Percentiles rank a stretch among this genome's conserved stretches.
These are phyloP conservation scores for Clonostachys byssicola DNA, from an alignment of 2,329 filamentous ascomycete species.

Conservation along the genomic window DNA sequence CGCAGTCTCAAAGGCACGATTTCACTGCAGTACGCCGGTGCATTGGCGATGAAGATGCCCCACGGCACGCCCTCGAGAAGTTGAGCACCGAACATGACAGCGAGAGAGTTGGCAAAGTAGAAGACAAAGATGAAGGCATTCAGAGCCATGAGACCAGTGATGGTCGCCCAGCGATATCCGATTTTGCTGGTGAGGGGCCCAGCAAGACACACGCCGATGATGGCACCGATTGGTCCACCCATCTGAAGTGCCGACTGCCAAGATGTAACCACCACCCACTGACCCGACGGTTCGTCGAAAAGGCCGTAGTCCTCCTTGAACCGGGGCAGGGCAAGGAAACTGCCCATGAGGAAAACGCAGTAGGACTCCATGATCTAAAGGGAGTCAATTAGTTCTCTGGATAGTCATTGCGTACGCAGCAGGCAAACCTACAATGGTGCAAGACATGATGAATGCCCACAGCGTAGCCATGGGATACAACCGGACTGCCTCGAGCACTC, in stretches of 20 bases:
- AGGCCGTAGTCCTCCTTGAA: constrained; percentile 34
- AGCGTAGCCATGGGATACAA: constrained; percentile 37
- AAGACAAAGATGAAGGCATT: constrained; percentile 39
- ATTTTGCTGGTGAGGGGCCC: constrained; percentile 28
- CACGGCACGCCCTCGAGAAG: constrained; percentile 55
- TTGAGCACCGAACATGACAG: constrained; percentile 43
- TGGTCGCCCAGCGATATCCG: constrained; percentile 30
- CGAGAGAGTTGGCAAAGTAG: constrained; percentile 43
- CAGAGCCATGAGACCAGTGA: constrained; percentile 27
- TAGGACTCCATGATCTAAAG: constrained; percentile 45
- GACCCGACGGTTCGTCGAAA: neutral
- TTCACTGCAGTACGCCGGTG: constrained; percentile 42
- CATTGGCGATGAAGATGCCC: constrained; percentile 51
- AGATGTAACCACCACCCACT: constrained; percentile 14
- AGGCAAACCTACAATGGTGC: constrained; percentile 37
- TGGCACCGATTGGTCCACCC: constrained; percentile 24
- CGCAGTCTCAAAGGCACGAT: constrained; percentile 54
- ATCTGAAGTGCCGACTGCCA: constrained; percentile 22
- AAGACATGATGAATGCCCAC: constrained; percentile 44
- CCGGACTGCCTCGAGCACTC: constrained; percentile 27
- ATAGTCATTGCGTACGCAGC: neutral
- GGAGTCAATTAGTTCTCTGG: neutral
- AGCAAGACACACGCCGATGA: constrained; percentile 27
- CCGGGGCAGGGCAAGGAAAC: constrained; percentile 25
- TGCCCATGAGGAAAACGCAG: constrained; percentile 34